Conservation (phyloP, 2,329 filamentous ascomycete genomes). For the Diplodia seriata region DNA sequence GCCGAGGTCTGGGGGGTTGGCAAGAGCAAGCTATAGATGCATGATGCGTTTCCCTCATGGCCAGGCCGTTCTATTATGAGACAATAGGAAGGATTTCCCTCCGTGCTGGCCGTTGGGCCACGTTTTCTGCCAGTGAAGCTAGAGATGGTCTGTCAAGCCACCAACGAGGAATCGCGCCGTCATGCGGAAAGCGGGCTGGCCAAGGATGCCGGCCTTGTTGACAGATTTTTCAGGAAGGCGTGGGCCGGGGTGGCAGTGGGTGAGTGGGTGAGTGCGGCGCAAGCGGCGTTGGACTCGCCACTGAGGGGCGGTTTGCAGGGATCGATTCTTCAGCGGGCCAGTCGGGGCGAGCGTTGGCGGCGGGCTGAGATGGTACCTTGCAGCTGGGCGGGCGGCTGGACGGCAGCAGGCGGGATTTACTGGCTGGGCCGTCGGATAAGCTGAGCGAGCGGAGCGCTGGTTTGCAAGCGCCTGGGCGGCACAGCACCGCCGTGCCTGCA, state of each 20-base stretch:
- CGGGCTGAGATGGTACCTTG: slow-evolving; percentile 22
- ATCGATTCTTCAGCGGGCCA: background rate
- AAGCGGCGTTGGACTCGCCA: slow-evolving; percentile 4
- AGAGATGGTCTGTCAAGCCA: slow-evolving; percentile 12
- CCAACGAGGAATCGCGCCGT: slow-evolving; percentile 1
- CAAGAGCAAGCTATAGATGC: slow-evolving; percentile 51
- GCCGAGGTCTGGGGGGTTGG: slow-evolving; percentile 52
- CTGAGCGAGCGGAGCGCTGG: background rate
- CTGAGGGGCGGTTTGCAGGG: slow-evolving; percentile 7
- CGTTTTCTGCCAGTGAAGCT: background rate
- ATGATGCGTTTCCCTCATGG: slow-evolving; percentile 1
- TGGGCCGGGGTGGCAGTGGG: too few relatives aligned
- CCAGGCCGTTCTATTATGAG: slow-evolving; percentile 13
- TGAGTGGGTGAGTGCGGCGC: background rate
- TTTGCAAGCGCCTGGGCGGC: slow-evolving; percentile 8
- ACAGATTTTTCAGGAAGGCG: background rate
- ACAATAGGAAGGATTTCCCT: slow-evolving; percentile 22
- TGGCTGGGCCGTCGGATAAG: slow-evolving; percentile 1
- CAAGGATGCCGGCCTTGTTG: slow-evolving; percentile 1
- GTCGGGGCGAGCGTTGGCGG: background rate
- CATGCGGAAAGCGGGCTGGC: background rate
- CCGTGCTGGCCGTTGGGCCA: background rate
- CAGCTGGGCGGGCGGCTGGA: slow-evolving; percentile 13
- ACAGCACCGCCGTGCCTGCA: slow-evolving; percentile 17
- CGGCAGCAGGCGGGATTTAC: slow-evolving; percentile 7